phyloP scores from a whole-genome alignment of 768 basidiomycete genomes.

The Sporobolomyces roseus region DNA sequence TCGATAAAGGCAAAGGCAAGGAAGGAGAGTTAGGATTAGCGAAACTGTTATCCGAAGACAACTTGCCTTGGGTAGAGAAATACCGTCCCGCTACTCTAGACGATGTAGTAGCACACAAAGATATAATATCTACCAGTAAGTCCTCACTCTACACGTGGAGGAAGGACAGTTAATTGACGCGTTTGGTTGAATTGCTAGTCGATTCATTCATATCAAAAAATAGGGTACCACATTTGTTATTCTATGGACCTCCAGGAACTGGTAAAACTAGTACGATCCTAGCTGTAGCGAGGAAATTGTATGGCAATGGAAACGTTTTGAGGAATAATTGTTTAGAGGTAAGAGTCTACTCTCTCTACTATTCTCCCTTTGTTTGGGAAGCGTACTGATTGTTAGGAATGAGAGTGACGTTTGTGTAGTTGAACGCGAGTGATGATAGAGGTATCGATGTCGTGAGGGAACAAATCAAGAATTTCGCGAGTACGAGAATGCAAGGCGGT shows the following conservation, averaged over 20 bases:
- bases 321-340: conserved; percentile 93
- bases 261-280: conserved; percentile 97
- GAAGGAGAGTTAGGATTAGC: conserved; percentile 18
- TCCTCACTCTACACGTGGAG: conserved; percentile 20
- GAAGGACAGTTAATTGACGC: neutral
- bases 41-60: neutral
- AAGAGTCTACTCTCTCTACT: conserved; percentile 29
- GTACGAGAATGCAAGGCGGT: conserved; percentile 68
- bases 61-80: conserved; percentile 75
- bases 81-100: conserved; percentile 85
- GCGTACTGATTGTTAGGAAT: neutral
- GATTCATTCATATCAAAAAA: conserved; percentile 96
- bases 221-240: conserved; percentile 84
- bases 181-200: conserved; percentile 55
- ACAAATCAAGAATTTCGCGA: conserved; percentile 97
- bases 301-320: conserved; percentile 62
- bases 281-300: conserved; percentile 90
- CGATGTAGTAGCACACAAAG: conserved; percentile 94
- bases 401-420: conserved; percentile 52
- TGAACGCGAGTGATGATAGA: conserved; percentile 97
- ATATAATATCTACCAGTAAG: conserved; percentile 90
- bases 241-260: conserved; percentile 97
- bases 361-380: neutral
- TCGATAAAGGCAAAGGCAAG: conserved; percentile 33
- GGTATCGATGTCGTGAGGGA: conserved; percentile 98